Evolutionary conservation across 2,329 filamentous ascomycete species (phyloP), one percentile per base, ranked within the genome.

Genomic region (Penicillium digitatum): DNA sequence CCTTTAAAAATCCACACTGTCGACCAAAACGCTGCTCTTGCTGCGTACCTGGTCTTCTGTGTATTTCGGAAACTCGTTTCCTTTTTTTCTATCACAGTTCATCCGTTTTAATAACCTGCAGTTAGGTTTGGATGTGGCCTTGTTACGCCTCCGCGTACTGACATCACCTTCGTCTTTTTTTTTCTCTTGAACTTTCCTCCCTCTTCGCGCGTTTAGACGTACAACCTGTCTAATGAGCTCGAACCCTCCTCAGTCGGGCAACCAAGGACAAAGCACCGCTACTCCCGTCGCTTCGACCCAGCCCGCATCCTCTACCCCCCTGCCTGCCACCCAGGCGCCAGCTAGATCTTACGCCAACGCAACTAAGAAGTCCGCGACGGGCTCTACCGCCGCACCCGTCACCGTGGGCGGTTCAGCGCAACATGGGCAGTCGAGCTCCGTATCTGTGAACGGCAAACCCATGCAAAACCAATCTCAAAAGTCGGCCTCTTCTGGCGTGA

Each of bases 401-500:
- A 76, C 78, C 74, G 77, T 80, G 75, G 78, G 79, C 73, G 78
- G 76, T 68, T 74, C 78, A 68, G 68, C 68, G 65, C 68, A 73
- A 71, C 76, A 82, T 81, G 80, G 79, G 75, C 82, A 84, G 69
- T 75, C 83, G 73, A 81, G 83, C 71, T 84, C 87, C 68, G 82
- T 84, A 68, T 86, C 89, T 74, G 84, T 95, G 82, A 96, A 95
- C 82, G 90, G 90, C 82, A 88, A 88, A 77, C 79, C 81, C 63
- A 80, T 85, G 74, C 87, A 72, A 61, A 62, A 35, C 53, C 63
- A 64, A 60, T 55, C 51, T 38, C 45, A 47, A 14, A 27, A 43
- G 48, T 32, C 48, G 22, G 64, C 69, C 51, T 62, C 68, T 39
- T 63, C 71, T 59, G 78, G 79, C 62, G 81, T 86, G 55, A 80